These are phyloP conservation scores for Davidsoniella eucalypti DNA, from an alignment of 2,329 filamentous ascomycete species.

Conservation along the genomic window DNA sequence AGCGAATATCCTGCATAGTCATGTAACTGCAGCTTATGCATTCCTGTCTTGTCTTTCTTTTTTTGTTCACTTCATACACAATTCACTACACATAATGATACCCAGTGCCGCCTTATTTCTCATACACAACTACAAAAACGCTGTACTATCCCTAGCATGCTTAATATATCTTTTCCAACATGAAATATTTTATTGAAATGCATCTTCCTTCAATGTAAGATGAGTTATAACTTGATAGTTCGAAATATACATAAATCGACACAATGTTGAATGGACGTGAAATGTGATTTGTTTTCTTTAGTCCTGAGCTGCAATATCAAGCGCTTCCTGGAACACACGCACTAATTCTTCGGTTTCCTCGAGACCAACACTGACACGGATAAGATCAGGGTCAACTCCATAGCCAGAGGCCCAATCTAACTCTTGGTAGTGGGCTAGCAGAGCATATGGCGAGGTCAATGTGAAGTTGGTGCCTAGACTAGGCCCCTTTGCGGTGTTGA, in stretches of 20 bases:
- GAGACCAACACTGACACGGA: constrained; percentile 78
- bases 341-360: constrained; percentile 58
- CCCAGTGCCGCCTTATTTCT: background rate
- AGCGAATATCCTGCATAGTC: constrained; percentile 38
- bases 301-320: constrained; percentile 31
- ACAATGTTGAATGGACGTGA: background rate
- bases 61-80: no score
- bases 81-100: background rate
- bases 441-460: constrained; percentile 73
- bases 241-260: background rate
- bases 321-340: constrained; percentile 47
- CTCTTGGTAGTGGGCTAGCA: constrained; percentile 83
- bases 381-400: constrained; percentile 63
- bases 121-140: background rate
- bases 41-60: no score
- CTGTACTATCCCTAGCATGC: no score
- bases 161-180: background rate
- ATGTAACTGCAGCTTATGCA: constrained; percentile 29
- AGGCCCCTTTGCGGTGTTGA: constrained; percentile 83
- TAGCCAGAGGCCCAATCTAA: constrained; percentile 76
- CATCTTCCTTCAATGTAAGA: no score
- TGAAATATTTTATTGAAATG: background rate
- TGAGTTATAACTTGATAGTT: background rate
- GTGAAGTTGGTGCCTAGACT: constrained; percentile 97
- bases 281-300: background rate